phyloP scores from a whole-genome alignment of 306 rosid species.

The Castanea mollissima region DNA sequence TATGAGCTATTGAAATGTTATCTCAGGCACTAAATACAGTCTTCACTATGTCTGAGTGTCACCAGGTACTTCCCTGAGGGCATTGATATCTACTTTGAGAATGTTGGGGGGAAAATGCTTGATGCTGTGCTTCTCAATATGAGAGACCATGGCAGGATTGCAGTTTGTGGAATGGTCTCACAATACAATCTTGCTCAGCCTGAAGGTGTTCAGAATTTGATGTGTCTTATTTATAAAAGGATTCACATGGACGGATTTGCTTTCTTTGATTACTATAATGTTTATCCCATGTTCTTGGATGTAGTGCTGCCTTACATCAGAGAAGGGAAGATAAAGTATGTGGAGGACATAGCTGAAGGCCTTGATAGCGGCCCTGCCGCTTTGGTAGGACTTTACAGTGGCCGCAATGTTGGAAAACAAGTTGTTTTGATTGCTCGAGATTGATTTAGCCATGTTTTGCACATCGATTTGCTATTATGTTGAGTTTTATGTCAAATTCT shows the following conservation, averaged over 20 bases:
- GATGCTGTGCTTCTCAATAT: slow-evolving; percentile 17
- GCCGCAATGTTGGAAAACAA: not conserved
- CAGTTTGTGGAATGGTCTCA: slow-evolving; percentile 12
- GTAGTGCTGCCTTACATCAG: slow-evolving; percentile 7
- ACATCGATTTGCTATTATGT: too few species aligned
- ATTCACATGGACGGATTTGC: slow-evolving; percentile 16
- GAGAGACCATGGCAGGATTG: slow-evolving; percentile 13
- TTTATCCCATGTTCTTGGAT: slow-evolving; percentile 20
- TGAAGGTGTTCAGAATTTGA: slow-evolving; percentile 8
- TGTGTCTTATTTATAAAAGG: slow-evolving; percentile 9
- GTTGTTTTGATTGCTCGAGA: too few species aligned
- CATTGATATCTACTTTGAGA: slow-evolving; percentile 25
- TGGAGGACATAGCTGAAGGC: slow-evolving; percentile 17
- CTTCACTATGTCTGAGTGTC: not conserved
- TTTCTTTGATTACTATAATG: not conserved
- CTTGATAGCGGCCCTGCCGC: slow-evolving; percentile 23
- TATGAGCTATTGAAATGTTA: too few species aligned
- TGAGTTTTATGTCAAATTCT: too few species aligned
- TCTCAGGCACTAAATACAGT: too few species aligned
- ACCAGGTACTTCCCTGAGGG: slow-evolving; percentile 23
- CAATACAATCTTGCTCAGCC: slow-evolving; percentile 9
- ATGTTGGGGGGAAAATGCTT: slow-evolving; percentile 9
- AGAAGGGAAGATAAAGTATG: slow-evolving; percentile 1
- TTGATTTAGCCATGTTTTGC: too few species aligned
- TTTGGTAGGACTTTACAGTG: not conserved